Conservation (phyloP, 495 filamentous ascomycete genomes). For the Amniculicola lignicola region DNA sequence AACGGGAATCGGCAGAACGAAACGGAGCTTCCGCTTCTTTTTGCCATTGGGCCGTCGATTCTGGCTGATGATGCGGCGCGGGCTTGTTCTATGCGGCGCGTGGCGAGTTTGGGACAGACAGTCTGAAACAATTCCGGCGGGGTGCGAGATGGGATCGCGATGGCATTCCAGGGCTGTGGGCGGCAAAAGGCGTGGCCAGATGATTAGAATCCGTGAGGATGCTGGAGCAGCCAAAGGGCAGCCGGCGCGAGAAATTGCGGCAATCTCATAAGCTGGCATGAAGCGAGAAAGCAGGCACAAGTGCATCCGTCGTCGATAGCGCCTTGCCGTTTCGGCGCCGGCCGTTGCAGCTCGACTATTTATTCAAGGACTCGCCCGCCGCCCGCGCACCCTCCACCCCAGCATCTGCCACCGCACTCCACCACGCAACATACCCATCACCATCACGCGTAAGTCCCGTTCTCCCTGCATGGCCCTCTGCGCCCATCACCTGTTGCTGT, state of each 20-base stretch:
- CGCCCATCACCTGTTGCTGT: neutral
- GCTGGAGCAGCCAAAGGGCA: neutral
- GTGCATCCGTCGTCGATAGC: neutral
- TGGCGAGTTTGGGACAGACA: slow-evolving; percentile 2
- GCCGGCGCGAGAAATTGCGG: neutral
- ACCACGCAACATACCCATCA: slow-evolving; percentile 18
- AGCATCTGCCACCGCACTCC: neutral
- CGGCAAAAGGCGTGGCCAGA: neutral
- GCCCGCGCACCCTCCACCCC: slow-evolving; percentile 10
- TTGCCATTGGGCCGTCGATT: too few relatives aligned
- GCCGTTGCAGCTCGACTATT: neutral
- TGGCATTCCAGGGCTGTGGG: neutral
- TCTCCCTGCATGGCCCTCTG: neutral
- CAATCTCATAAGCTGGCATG: neutral
- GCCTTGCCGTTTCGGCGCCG: neutral
- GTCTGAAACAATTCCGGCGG: slow-evolving; percentile 11
- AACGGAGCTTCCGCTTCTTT: neutral
- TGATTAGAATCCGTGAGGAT: neutral
- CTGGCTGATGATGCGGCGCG: neutral
- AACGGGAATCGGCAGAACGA: neutral
- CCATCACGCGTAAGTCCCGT: slow-evolving; percentile 19
- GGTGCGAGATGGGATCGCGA: neutral
- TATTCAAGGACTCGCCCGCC: slow-evolving; percentile 6
- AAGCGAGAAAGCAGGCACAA: neutral
- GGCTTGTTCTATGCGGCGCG: slow-evolving; percentile 6